Base-by-base conservation (phyloP, 202 grass and related monocot genomes). In the Cymbopogon flexuosus region DNA sequence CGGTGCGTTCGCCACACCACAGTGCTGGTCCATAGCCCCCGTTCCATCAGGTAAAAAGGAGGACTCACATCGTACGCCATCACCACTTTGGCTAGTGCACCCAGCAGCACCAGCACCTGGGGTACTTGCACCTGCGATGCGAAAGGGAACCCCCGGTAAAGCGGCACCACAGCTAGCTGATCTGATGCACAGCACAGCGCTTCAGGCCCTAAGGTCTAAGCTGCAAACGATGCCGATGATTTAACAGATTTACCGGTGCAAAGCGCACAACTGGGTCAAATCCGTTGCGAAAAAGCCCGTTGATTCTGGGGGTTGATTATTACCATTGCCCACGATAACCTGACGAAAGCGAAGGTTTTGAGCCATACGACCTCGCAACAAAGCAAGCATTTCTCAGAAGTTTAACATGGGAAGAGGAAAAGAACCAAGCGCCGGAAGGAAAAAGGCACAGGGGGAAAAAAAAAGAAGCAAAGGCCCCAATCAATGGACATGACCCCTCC, bases 1-100 rank as follows among this genome's bases (percentile, higher is more conserved):
- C 36, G 34, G 31, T 6, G 41, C 72, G 23, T 45, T 63, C 13
- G 79, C 27, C n/a, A 56, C 19, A 24, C 14, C 30, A 46, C 58
- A 42, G 36, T 8, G 65, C 45, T 18, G 45, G 37, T 78, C 73
- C 72, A 87, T 33, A 27, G 73, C 43, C 56, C 57, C 16, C 61
- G 13, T 39, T 66, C 66, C 39, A 62, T 79, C 52, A 63, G 23
- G 37, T n/a, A 45, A 74, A 83, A 86, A 80, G 60, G 49, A 61
- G 70, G 62, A 18, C 68, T 88, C 86, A 76, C 76, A 88, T 88
- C 62, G 42, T 22, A 70, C 22, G 35, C 1, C 75, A 76, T 56
- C 41, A 29, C 2, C 75, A 76, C 70, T 84, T 77, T 70, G 69
- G 86, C 54, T 75, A 73, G 81, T 76, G 81, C 86, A 80, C 42